phyloP scores from a whole-genome alignment of 169 alveolate genomes.

The Cyclospora cayetanensis region DNA sequence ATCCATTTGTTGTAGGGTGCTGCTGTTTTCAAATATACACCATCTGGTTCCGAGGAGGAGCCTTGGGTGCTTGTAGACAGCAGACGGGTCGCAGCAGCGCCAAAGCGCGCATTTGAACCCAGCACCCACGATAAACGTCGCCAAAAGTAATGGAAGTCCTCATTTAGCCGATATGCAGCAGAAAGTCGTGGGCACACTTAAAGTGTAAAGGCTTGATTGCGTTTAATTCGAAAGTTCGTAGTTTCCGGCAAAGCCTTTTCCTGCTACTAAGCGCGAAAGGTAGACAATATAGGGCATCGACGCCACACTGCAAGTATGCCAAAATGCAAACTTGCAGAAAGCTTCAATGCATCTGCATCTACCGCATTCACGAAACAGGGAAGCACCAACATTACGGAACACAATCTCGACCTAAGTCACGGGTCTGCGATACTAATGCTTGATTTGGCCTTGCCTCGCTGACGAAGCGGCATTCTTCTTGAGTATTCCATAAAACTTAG shows the following conservation, averaged over 20 bases:
- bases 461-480: slow-evolving; percentile 70
- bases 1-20: not conserved
- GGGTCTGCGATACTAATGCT: not conserved
- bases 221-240: not conserved
- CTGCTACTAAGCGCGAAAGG: no score
- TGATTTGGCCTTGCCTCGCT: not conserved
- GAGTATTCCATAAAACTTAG: slow-evolving; percentile 95
- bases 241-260: no score
- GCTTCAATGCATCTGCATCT: no score
- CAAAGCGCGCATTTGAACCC: slow-evolving; percentile 38
- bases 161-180: not conserved
- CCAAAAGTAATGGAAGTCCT: not conserved
- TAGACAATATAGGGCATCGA: no score
- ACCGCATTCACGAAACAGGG: no score
- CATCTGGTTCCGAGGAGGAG: not conserved
- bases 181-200: not conserved
- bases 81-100: slow-evolving; percentile 67
- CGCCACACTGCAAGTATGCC: no score
- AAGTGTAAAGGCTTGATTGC: not conserved
- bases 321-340: no score
- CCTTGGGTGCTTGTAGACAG: slow-evolving; percentile 42
- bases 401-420: not conserved
- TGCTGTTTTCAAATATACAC: not conserved
- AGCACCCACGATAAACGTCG: not conserved
- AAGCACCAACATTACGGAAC: not conserved